These are phyloP conservation scores for Phanerochaete sordida DNA, from an alignment of 768 basidiomycete genomes.

Conservation along the genomic window DNA sequence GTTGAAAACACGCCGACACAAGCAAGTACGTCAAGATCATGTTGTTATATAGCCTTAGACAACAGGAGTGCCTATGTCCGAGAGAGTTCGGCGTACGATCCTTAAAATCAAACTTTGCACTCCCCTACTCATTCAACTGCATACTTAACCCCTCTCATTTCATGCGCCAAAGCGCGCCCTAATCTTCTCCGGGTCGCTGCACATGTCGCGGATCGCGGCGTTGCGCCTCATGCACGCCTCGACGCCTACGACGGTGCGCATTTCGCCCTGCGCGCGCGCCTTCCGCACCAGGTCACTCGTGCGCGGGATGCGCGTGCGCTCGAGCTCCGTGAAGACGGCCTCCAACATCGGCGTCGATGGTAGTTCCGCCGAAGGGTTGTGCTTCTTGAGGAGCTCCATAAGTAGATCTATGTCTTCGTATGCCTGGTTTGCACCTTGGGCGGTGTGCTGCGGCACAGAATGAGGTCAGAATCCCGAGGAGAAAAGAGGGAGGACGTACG, in stretches of 20 bases:
- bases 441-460: conserved; percentile 33
- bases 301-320: conserved; percentile 31
- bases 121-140: too few species aligned
- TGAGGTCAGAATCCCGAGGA: background rate
- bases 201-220: conserved; percentile 18
- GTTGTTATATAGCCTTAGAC: too few species aligned
- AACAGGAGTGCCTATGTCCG: too few species aligned
- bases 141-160: too few species aligned
- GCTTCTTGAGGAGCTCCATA: conserved; percentile 19
- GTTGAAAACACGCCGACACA: too few species aligned
- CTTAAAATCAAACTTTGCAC: too few species aligned
- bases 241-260: conserved; percentile 30
- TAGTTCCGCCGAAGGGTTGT: too few species aligned
- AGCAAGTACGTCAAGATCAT: too few species aligned
- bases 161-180: too few species aligned
- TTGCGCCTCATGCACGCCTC: conserved; percentile 30
- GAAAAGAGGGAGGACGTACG: conserved; percentile 15
- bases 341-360: background rate
- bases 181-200: too few species aligned
- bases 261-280: conserved; percentile 33
- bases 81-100: too few species aligned
- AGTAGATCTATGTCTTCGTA: conserved; percentile 39
- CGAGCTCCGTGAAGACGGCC: conserved; percentile 31
- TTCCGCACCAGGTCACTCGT: conserved; percentile 32
- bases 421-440: conserved; percentile 44